Percentiles rank a stretch among this genome's conserved stretches.
Conservation (phyloP, 1,284 basidiomycete genomes). For the Ustilago shanxiensis region DNA sequence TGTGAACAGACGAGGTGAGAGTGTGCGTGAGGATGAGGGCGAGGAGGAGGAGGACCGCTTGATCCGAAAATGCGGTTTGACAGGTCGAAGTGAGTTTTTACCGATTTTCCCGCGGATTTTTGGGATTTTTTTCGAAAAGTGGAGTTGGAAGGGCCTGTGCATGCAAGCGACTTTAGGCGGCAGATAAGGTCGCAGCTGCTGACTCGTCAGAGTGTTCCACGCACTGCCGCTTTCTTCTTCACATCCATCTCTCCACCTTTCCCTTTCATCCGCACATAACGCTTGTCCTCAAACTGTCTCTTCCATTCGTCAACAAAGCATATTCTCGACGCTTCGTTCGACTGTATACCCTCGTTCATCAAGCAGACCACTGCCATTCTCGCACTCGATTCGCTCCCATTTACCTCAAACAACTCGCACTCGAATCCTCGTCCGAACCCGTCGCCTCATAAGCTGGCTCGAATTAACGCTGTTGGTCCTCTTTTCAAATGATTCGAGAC, state of each 20-base stretch:
- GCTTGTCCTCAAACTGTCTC: background rate
- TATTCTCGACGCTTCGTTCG: too few species aligned
- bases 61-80: slow-evolving; percentile 5
- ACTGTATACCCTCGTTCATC: too few species aligned
- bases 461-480: too few species aligned
- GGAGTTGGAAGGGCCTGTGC: slow-evolving; percentile 10
- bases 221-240: background rate
- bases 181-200: background rate
- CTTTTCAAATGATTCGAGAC: too few species aligned
- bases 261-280: background rate
- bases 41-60: background rate
- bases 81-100: background rate
- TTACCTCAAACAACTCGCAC: too few species aligned
- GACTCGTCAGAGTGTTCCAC: slow-evolving; percentile 3
- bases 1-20: background rate
- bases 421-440: too few species aligned
- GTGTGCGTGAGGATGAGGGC: background rate
- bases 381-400: too few species aligned
- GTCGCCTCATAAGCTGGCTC: too few species aligned
- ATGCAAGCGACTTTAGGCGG: background rate
- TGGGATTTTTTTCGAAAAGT: slow-evolving; percentile 7
- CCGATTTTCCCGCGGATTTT: slow-evolving; percentile 1
- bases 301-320: background rate
- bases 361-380: too few species aligned
- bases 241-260: slow-evolving; percentile 1